Evolutionary conservation across 768 basidiomycete genomes (phyloP).

Genomic region (Calocybe gangraenosa): DNA sequence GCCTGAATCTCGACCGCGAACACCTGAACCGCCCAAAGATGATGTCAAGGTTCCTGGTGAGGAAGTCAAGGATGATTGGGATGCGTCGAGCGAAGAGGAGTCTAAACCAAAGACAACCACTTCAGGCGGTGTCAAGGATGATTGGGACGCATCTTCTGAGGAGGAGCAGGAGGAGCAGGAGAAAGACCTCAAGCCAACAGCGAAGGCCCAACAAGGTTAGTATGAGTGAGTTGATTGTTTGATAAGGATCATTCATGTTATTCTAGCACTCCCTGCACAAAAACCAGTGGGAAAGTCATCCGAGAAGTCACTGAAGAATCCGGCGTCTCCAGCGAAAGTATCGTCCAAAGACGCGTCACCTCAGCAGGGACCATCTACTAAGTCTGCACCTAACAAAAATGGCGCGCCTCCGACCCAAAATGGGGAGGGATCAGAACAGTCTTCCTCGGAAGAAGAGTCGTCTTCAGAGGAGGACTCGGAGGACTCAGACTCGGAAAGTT

Average conservation of each 20-base stretch:
- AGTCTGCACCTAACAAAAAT: slow-evolving; percentile 16
- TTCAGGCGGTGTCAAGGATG: slow-evolving; percentile 21
- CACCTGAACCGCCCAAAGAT: slow-evolving; percentile 32
- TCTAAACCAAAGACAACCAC: slow-evolving; percentile 7
- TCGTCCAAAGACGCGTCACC: slow-evolving; percentile 19
- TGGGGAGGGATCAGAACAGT: slow-evolving; percentile 23
- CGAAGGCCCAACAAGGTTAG: slow-evolving; percentile 10
- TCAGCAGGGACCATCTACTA: slow-evolving; percentile 14
- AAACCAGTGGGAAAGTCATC: slow-evolving; percentile 21
- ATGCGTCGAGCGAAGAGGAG: slow-evolving; percentile 61
- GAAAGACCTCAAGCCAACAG: slow-evolving; percentile 4
- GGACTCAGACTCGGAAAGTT: slow-evolving; percentile 44
- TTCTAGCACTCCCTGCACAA: slow-evolving; percentile 11
- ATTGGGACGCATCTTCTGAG: slow-evolving; percentile 71
- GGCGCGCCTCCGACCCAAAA: slow-evolving; percentile 12
- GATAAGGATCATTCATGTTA: neutral
- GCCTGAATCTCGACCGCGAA: slow-evolving; percentile 50
- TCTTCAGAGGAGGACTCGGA: slow-evolving; percentile 36
- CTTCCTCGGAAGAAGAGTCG: slow-evolving; percentile 25
- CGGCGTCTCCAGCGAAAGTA: neutral
- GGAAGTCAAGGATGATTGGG: slow-evolving; percentile 39
- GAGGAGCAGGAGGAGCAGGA: slow-evolving; percentile 42
- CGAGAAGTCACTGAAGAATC: too few species aligned
- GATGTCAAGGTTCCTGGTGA: slow-evolving; percentile 20
- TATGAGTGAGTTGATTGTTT: neutral